Conservation (phyloP, 371 early-diverging fungal genomes). For the Lichtheimia ramosa region DNA sequence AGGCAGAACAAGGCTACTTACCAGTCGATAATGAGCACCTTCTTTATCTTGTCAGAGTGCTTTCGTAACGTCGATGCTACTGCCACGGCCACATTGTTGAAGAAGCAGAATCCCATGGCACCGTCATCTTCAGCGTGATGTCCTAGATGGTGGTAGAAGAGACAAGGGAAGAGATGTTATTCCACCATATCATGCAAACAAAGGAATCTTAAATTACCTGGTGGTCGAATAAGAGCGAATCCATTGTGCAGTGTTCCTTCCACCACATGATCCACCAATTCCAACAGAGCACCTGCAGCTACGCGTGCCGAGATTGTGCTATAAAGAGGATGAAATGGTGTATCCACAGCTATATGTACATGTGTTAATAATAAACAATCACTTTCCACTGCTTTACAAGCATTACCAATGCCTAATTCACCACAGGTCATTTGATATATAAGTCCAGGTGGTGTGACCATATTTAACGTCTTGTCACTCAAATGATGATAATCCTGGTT, state of each 20-base stretch:
- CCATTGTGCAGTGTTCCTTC: constrained; percentile 60
- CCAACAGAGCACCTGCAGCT: constrained; percentile 58
- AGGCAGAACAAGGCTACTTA: constrained; percentile 6
- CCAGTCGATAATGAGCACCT: constrained; percentile 65
- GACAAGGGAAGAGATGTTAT: background rate
- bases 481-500: no score
- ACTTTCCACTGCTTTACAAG: constrained; percentile 8
- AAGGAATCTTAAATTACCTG: constrained; percentile 31
- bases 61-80: constrained; percentile 51
- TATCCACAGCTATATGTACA: constrained; percentile 44
- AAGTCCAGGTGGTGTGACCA: constrained; percentile 49
- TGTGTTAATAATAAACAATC: background rate
- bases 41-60: constrained; percentile 48
- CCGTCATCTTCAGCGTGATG: constrained; percentile 70
- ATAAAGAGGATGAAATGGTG: constrained; percentile 58
- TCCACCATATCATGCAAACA: background rate
- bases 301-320: constrained; percentile 54
- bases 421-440: constrained; percentile 58
- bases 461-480: constrained; percentile 8
- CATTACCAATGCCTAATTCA: constrained; percentile 50
- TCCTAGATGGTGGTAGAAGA: constrained; percentile 15
- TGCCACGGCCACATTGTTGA: constrained; percentile 71
- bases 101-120: constrained; percentile 73
- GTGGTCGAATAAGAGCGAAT: constrained; percentile 66
- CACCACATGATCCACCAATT: constrained; percentile 53